Conservation (phyloP, 345 rosid genomes). For the Heritiera littoralis region DNA sequence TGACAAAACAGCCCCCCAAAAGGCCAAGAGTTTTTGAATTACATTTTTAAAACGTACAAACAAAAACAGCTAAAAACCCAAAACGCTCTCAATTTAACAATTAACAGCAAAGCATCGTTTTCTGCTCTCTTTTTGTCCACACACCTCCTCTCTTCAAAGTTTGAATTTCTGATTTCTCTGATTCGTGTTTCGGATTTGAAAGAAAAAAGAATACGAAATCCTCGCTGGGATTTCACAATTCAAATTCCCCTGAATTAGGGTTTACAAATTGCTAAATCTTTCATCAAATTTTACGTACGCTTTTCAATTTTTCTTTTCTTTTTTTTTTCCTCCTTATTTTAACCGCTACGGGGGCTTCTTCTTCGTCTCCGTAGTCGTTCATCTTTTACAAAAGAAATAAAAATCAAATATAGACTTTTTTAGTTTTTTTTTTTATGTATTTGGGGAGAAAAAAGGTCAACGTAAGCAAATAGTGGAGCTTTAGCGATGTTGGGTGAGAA, state of each 20-base stretch:
- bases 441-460: background rate
- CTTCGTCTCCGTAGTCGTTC: background rate
- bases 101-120: background rate
- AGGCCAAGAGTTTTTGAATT: background rate
- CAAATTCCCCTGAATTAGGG: background rate
- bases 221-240: background rate
- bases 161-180: background rate
- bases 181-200: background rate
- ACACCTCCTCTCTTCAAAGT: background rate
- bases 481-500: constrained; percentile 54
- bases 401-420: background rate
- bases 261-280: background rate
- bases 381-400: background rate
- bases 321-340: background rate
- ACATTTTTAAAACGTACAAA: background rate
- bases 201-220: background rate
- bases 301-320: background rate
- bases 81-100: background rate
- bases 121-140: background rate
- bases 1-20: no score
- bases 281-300: background rate
- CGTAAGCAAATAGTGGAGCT: constrained; percentile 35
- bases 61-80: no score
- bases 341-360: background rate
- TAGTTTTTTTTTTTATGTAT: background rate